Base-by-base conservation (phyloP, 176 grass and related monocot species). In the Tillandsia leiboldiana region DNA sequence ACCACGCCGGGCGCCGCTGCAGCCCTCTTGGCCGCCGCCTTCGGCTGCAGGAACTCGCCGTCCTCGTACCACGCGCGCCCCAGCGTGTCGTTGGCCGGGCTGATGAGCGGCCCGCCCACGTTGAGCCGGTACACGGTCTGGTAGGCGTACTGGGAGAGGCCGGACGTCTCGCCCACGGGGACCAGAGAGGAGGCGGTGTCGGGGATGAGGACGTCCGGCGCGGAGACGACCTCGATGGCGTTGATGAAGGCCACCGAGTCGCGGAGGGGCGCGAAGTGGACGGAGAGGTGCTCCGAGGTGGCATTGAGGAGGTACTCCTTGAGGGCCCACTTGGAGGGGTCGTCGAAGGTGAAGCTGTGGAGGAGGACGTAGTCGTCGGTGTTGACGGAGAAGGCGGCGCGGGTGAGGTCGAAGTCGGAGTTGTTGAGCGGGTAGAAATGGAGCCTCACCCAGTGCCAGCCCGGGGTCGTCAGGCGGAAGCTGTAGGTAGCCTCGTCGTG, bases 201-300 rank as follows among this genome's bases (percentile, higher is more conserved):
- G 11, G 79, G 75, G 71, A 96, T 26, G 70, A 96, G 73, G 53
- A 76, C 59, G 71, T 87, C 84, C 33, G 89, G 93, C 4, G 89
- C 89, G 70, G 87, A 87, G 42, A 96, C 89, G 24, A 96, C 86
- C 81, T 96, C 93, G 64, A 96, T 87, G 68, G 70, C 93, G 70
- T 96, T 96, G 23, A 96, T 76, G 81, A 96, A 96, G 26, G 93
- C 93, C 2, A 70, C 88, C 10, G 86, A 85, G 65, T 84, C 52
- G 26, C 26, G 49, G 49, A 87, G 68, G 49, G 93, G 93, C 57
- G 26, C 24, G 78, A 96, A 92, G 73, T 72, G 77, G 42, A 96
- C 2, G 12, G 79, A 75, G 1, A 96, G 71, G 68, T 51, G 79
- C 66, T 79, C 83, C 51, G 83, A 64, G 23, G 93, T 97, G 52